phyloP scores from a whole-genome alignment of 257 asterid genomes.

The Ajuga chamaepitys region DNA sequence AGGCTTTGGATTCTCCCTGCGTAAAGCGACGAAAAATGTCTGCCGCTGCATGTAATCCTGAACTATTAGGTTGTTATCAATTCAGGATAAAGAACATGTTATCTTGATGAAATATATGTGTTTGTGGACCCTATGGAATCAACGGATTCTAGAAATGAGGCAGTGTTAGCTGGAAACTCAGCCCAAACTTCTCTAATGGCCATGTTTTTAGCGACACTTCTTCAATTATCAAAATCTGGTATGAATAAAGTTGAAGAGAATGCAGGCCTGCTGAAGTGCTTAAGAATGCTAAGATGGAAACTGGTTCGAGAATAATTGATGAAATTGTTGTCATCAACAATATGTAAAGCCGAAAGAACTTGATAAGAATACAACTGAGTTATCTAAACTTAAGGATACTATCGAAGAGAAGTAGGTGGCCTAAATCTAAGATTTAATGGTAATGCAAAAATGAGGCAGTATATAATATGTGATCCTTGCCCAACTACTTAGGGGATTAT shows the following conservation, averaged over 20 bases:
- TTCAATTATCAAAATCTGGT: constrained; percentile 72
- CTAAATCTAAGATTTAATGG: too few relatives aligned
- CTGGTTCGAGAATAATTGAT: constrained; percentile 16
- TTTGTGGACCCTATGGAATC: constrained; percentile 54
- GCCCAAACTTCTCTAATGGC: constrained; percentile 70
- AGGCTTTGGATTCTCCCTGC: too few relatives aligned
- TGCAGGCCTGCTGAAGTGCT: constrained; percentile 34
- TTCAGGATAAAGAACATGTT: constrained; percentile 60
- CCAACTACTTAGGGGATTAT: too few relatives aligned
- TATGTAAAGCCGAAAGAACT: constrained; percentile 27
- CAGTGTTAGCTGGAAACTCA: constrained; percentile 32
- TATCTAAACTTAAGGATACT: constrained; percentile 22
- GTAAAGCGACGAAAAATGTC: too few relatives aligned
- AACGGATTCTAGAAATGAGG: constrained; percentile 39
- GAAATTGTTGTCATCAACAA: constrained; percentile 24
- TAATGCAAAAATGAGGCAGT: too few relatives aligned
- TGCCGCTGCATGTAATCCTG: too few relatives aligned
- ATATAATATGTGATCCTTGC: too few relatives aligned
- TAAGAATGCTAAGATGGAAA: constrained; percentile 31
- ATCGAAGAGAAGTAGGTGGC: too few relatives aligned
- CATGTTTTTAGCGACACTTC: constrained; percentile 79
- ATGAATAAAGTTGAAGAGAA: constrained; percentile 28
- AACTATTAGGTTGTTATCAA: constrained; percentile 75
- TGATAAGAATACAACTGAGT: constrained; percentile 25
- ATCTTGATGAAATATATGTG: constrained; percentile 69